These are phyloP conservation scores for Scenedesmus sp. DNA, from an alignment of 163 green algal species.

Conservation along the genomic window DNA sequence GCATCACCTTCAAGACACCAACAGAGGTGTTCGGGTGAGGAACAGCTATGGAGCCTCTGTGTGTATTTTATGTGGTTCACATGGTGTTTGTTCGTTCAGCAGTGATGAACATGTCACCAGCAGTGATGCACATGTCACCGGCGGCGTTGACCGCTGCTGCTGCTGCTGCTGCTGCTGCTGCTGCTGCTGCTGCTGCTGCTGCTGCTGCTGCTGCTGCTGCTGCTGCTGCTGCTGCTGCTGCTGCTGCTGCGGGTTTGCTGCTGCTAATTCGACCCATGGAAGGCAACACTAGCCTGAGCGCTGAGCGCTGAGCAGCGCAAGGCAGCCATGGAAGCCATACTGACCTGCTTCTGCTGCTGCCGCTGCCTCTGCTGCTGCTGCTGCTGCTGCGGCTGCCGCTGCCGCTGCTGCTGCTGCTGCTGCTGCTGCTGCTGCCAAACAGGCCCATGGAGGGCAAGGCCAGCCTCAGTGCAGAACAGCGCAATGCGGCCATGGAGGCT, in stretches of 20 bases:
- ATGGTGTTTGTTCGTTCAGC: background rate
- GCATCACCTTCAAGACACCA: conserved; percentile 75
- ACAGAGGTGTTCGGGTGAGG: conserved; percentile 81
- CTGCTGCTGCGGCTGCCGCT: background rate
- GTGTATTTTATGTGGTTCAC: background rate
- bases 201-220: conserved; percentile 13
- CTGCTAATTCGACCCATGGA: no score
- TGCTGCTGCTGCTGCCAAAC: background rate
- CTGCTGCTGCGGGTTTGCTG: background rate
- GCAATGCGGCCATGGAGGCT: conserved; percentile 42
- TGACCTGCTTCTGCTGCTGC: no score
- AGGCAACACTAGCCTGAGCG: no score
- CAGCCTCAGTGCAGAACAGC: background rate
- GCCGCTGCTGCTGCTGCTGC: background rate
- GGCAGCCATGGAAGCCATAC: no score
- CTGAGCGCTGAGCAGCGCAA: no score
- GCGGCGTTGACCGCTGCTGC: background rate
- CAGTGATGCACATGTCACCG: background rate
- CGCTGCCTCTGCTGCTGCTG: background rate
- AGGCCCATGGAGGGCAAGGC: conserved; percentile 56
- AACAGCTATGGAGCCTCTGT: background rate
- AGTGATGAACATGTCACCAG: no score
- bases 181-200: background rate
- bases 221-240: background rate
- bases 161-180: background rate